Base-by-base conservation (phyloP, 192 early-diverging fungal genomes). In the Umbelopsis isabellina region DNA sequence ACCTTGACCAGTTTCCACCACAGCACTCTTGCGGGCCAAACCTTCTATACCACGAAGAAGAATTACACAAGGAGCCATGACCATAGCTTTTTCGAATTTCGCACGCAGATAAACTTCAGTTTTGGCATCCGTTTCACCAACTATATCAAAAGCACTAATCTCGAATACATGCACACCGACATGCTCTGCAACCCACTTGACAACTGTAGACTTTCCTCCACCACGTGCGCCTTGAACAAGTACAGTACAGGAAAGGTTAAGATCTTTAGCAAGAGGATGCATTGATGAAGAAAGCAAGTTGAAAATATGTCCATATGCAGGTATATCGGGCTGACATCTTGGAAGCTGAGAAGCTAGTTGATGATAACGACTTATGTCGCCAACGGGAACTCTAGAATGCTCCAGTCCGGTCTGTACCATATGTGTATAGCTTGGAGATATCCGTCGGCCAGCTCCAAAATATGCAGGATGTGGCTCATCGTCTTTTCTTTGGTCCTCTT, bases 141-240 rank as follows among this genome's bases (percentile, higher is more conserved):
- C 80, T 41, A 89, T 84, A 52, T 95, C 92, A 72, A 87, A 96
- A 49, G 89, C 89, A 76, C 92, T 92, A 35, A 93, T 83, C 67
- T 94, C 91, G 69, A 88, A 88, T 9, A 94, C 20, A 66, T 96
- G 90, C 2, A 94, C 81, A 15, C 95, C 95, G 25, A 94, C 74
- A n/a, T 80, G 70, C 35, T 92, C 88, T 9, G 88, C 89, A 0
- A 91, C 86, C 61, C 84, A 80, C 18, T 80, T 76, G 1, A 96
- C 79, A 37, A 93, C 67, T 0, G 89, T 88, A 44, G 87, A 83
- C 70, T 98, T 98, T 13, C 96, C 96, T 18, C 87, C 90, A 6
- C 96, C 96, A 1, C 87, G 81, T 22, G 92, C 88, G 13, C 94
- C 96, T 68, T 92, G 88, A 21, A 98, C 66, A 37, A 97, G 72